Evolutionary conservation across 805 yeast genomes (phyloP).

Genomic region (Spathaspora hagerdaliae): DNA sequence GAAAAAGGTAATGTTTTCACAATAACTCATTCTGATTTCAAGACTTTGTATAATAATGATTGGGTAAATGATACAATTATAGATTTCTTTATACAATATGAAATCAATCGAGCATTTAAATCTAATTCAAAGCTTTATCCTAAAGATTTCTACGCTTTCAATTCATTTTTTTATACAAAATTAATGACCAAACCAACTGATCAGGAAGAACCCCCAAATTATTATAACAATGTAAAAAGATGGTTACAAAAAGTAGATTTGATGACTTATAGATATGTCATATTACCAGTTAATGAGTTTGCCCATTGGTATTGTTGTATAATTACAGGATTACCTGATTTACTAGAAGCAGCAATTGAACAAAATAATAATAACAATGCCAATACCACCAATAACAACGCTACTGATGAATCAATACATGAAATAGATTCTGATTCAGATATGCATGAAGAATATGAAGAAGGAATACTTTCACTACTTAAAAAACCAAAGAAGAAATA

Average conservation of each 20-base stretch:
- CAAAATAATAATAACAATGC: slow-evolving; percentile 1
- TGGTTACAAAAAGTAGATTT: slow-evolving; percentile 75
- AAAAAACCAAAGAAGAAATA: background rate
- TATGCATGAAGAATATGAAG: background rate
- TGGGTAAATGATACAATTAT: slow-evolving; percentile 90
- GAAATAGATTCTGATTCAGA: background rate
- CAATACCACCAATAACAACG: background rate
- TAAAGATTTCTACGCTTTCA: slow-evolving; percentile 54
- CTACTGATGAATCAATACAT: background rate
- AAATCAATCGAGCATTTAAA: slow-evolving; percentile 33
- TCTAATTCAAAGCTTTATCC: background rate
- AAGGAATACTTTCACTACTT: background rate
- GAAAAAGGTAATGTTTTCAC: slow-evolving; percentile 50
- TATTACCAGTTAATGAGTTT: slow-evolving; percentile 78
- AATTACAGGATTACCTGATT: slow-evolving; percentile 49
- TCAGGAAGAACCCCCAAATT: slow-evolving; percentile 17
- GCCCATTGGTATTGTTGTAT: slow-evolving; percentile 88
- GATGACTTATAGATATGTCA: slow-evolving; percentile 51
- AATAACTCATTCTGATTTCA: slow-evolving; percentile 68
- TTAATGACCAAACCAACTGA: slow-evolving; percentile 33
- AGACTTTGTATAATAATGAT: slow-evolving; percentile 71
- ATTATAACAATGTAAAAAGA: slow-evolving; percentile 61
- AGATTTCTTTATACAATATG: slow-evolving; percentile 73
- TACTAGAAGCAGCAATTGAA: slow-evolving; percentile 12
- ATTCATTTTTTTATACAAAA: slow-evolving; percentile 79